Evolutionary conservation across 352 stramenopile species (phyloP).

Genomic region (Phytophthora hibernalis): DNA sequence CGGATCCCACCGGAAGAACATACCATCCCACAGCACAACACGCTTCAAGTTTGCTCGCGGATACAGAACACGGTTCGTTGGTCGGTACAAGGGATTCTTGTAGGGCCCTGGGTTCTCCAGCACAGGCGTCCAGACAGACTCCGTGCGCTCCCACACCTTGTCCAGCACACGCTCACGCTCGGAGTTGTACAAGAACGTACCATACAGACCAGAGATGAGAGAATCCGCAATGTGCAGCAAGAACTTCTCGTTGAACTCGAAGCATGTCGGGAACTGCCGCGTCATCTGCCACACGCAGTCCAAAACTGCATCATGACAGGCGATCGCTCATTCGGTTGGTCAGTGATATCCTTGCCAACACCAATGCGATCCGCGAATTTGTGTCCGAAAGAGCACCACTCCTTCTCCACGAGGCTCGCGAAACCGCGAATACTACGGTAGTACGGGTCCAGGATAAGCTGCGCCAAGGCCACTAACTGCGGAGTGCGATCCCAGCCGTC

Average conservation of each 20-base stretch:
- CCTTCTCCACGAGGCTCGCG: conserved; percentile 84
- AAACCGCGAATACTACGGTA: conserved; percentile 89
- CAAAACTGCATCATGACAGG: conserved; percentile 90
- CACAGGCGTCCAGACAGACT: conserved; percentile 86
- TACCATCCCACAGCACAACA: conserved; percentile 86
- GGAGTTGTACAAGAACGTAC: conserved; percentile 88
- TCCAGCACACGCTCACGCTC: conserved; percentile 84
- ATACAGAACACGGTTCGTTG: conserved; percentile 84
- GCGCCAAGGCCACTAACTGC: conserved; percentile 79
- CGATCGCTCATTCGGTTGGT: conserved; percentile 84
- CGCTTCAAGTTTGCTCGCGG: conserved; percentile 88
- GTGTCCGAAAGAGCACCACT: conserved; percentile 91
- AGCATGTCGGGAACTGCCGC: conserved; percentile 87
- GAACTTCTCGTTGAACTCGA: conserved; percentile 92
- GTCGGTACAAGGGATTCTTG: conserved; percentile 80
- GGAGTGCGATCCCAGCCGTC: conserved; percentile 90
- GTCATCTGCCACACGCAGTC: conserved; percentile 91
- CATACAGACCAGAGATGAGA: conserved; percentile 81
- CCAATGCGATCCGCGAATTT: conserved; percentile 90
- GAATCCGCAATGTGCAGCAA: conserved; percentile 80
- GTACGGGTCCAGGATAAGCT: conserved; percentile 88
- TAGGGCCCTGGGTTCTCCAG: conserved; percentile 69
- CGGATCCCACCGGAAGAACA: conserved; percentile 89
- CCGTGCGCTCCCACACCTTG: conserved; percentile 87
- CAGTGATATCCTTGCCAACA: conserved; percentile 79